Conservation (phyloP, 1,284 basidiomycete species). For the Sphaerobolus stellatus region DNA sequence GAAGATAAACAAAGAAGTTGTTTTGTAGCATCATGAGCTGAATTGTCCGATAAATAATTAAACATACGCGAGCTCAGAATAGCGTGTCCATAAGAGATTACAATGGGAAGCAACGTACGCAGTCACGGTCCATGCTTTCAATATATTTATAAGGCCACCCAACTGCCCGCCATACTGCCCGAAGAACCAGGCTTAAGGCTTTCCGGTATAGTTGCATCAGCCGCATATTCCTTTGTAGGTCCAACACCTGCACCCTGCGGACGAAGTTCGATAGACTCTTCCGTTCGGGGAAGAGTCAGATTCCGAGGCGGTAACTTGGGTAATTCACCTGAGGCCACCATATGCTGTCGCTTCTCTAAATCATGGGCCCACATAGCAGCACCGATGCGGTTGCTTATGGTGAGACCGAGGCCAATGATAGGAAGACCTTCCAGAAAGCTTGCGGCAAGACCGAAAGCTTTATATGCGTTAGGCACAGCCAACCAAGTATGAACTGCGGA, state of each 20-base stretch:
- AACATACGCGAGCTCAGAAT: too few species aligned
- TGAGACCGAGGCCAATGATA: constrained; percentile 75
- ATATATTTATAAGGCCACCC: too few species aligned
- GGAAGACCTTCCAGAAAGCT: constrained; percentile 77
- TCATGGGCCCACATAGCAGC: constrained; percentile 91
- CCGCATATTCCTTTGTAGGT: background rate
- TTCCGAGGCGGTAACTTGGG: background rate
- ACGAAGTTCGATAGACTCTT: background rate
- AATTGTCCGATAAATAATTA: too few species aligned
- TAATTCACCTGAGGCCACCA: constrained; percentile 38
- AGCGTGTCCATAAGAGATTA: too few species aligned
- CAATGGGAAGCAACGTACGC: too few species aligned
- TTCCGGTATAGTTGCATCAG: background rate
- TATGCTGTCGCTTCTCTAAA: constrained; percentile 78
- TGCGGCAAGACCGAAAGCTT: constrained; percentile 77
- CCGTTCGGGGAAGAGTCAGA: background rate
- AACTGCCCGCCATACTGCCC: background rate
- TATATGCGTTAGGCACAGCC: background rate
- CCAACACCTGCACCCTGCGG: background rate
- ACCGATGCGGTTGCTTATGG: constrained; percentile 81
- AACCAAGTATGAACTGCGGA: too few species aligned
- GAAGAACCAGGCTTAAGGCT: background rate
- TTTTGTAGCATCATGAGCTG: too few species aligned
- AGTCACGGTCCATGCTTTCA: too few species aligned
- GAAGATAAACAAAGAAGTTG: too few species aligned